Conservation (phyloP, 2,329 filamentous ascomycete species). For the Ciborinia camelliae region DNA sequence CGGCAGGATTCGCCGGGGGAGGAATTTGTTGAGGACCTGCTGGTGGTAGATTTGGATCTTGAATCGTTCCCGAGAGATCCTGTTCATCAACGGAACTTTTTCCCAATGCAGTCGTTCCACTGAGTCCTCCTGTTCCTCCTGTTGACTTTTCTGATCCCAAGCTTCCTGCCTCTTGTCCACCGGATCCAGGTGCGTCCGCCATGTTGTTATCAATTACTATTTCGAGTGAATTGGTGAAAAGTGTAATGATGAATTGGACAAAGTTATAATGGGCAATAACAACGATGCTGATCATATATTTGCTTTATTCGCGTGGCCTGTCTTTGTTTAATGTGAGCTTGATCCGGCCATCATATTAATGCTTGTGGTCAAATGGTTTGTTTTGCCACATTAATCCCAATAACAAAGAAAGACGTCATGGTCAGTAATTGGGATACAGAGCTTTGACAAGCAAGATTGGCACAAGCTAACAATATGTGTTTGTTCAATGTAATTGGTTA, state of each 20-base stretch:
- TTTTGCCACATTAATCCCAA: background rate
- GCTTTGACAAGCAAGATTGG: background rate
- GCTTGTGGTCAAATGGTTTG: background rate
- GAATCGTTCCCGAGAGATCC: background rate
- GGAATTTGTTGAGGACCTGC: too few species aligned
- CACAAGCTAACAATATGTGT: background rate
- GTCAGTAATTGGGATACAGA: background rate
- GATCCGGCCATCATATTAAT: background rate
- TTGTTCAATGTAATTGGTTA: background rate
- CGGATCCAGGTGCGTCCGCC: background rate
- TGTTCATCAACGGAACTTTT: too few species aligned
- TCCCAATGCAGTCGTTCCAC: background rate
- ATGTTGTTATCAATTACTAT: background rate
- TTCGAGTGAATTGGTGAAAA: background rate
- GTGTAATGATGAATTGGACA: background rate
- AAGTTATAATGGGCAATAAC: too few species aligned
- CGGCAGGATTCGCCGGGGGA: background rate
- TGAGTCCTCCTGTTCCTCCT: background rate
- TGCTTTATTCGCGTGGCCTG: background rate
- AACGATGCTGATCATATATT: background rate
- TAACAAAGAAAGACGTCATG: background rate
- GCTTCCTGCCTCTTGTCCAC: background rate
- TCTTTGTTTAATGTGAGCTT: background rate
- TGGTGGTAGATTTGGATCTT: background rate
- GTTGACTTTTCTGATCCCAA: background rate